phyloP scores from a whole-genome alignment of 257 asterid genomes.

The Ligustrum vulgare region DNA sequence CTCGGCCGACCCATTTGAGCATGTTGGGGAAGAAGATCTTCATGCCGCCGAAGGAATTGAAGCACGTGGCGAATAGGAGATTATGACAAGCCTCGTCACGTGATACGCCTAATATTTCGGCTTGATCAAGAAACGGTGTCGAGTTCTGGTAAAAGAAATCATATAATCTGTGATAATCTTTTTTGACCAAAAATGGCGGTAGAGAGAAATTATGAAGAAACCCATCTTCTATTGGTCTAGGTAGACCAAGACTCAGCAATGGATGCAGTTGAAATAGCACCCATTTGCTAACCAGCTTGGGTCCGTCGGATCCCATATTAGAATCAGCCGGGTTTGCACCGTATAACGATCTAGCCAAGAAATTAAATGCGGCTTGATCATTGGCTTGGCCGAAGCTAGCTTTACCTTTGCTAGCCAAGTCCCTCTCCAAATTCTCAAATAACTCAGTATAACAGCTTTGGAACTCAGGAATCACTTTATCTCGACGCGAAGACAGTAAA shows the following conservation, averaged over 20 bases:
- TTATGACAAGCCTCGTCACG: conserved; percentile 86
- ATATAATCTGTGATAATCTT: conserved; percentile 57
- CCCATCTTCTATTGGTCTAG: conserved; percentile 52
- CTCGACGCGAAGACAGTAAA: conserved; percentile 51
- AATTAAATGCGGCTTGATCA: conserved; percentile 76
- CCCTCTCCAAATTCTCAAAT: conserved; percentile 50
- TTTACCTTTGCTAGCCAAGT: conserved; percentile 49
- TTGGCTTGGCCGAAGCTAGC: conserved; percentile 46
- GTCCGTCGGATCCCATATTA: conserved; percentile 64
- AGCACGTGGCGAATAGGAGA: conserved; percentile 69
- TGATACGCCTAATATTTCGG: conserved; percentile 48
- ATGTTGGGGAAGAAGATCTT: conserved; percentile 70
- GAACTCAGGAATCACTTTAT: conserved; percentile 68
- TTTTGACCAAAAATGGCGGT: conserved; percentile 60
- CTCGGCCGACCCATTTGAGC: conserved; percentile 69
- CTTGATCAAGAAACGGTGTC: conserved; percentile 55
- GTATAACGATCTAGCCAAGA: conserved; percentile 53
- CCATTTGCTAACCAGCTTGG: conserved; percentile 62
- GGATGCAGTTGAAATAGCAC: conserved; percentile 73
- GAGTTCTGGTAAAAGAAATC: conserved; percentile 62
- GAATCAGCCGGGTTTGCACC: conserved; percentile 56
- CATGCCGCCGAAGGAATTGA: conserved; percentile 83
- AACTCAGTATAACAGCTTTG: conserved; percentile 39
- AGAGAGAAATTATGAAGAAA: conserved; percentile 54
- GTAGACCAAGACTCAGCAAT: conserved; percentile 54